phyloP scores from a whole-genome alignment of 768 basidiomycete species.

The Terana coerulea region DNA sequence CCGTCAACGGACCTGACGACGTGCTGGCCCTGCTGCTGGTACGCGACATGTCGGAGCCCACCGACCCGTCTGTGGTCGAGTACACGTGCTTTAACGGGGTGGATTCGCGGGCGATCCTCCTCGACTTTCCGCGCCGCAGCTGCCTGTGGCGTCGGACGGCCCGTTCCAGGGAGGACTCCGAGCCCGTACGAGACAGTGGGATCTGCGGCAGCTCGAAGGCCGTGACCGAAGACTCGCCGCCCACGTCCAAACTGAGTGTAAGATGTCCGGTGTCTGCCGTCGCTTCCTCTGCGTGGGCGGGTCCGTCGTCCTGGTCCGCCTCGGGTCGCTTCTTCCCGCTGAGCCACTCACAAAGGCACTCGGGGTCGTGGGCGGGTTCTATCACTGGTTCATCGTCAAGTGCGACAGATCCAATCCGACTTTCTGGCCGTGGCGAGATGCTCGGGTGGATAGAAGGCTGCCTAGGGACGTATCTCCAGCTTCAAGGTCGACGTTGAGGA shows the following conservation, averaged over 20 bases:
- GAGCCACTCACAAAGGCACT: conserved; percentile 3
- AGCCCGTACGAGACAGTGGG: conserved; percentile 3
- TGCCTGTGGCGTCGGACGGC: conserved; percentile 6
- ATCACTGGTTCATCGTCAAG: not conserved
- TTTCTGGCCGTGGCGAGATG: no score
- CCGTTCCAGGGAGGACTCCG: conserved; percentile 6
- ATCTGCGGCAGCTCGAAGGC: conserved; percentile 3
- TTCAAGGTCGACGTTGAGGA: no score
- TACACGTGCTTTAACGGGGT: no score
- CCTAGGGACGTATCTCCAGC: not conserved
- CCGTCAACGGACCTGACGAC: conserved; percentile 19
- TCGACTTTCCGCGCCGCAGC: not conserved
- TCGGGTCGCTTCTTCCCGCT: not conserved
- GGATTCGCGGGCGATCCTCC: not conserved
- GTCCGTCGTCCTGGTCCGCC: no score
- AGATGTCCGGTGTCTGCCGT: not conserved
- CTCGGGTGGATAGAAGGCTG: no score
- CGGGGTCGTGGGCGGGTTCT: not conserved
- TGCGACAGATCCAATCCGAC: no score
- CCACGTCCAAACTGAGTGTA: not conserved
- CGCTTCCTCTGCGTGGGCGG: not conserved
- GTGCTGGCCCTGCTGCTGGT: conserved; percentile 13
- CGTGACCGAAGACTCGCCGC: not conserved
- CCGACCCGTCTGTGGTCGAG: conserved; percentile 4
- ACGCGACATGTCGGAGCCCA: conserved; percentile 25